phyloP scores from a whole-genome alignment of 345 rosid species.

The Lumnitzera littorea region DNA sequence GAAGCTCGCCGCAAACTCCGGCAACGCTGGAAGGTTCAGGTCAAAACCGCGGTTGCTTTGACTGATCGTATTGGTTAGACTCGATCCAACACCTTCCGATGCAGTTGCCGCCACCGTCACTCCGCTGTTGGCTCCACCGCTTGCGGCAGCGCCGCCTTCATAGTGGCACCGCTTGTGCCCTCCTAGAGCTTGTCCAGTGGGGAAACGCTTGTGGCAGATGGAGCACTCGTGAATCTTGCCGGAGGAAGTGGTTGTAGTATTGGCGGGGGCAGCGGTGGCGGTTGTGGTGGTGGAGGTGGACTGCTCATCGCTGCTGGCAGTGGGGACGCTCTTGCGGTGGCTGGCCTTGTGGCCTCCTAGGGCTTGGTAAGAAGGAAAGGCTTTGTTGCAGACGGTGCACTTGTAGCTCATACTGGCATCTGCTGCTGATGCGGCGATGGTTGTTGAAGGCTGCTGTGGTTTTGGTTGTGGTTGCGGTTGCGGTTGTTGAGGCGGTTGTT shows the following conservation, averaged over 20 bases:
- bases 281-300: conserved; percentile 9
- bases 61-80: conserved; percentile 1
- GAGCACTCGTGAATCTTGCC: conserved; percentile 42
- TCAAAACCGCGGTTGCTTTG: conserved; percentile 15
- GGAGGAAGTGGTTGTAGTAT: conserved; percentile 19
- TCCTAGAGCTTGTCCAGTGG: conserved; percentile 47
- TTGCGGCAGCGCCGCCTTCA: conserved; percentile 12
- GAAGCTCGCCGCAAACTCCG: conserved; percentile 16
- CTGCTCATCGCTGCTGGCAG: conserved; percentile 5
- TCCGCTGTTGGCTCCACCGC: conserved; percentile 6
- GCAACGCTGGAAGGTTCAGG: conserved; percentile 20
- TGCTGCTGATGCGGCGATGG: not conserved
- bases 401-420: conserved; percentile 3
- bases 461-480: not conserved
- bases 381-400: conserved; percentile 19
- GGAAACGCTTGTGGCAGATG: conserved; percentile 45
- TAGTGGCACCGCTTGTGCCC: conserved; percentile 54
- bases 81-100: conserved; percentile 15
- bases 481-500: not conserved
- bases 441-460: not conserved
- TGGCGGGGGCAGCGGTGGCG: conserved; percentile 9
- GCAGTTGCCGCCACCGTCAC: not conserved
- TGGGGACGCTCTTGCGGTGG: conserved; percentile 11
- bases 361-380: conserved; percentile 21
- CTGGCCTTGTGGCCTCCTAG: conserved; percentile 27